Conservation (phyloP, 1,139 yeast genomes). For the Saccharomycopsis hybrid region DNA sequence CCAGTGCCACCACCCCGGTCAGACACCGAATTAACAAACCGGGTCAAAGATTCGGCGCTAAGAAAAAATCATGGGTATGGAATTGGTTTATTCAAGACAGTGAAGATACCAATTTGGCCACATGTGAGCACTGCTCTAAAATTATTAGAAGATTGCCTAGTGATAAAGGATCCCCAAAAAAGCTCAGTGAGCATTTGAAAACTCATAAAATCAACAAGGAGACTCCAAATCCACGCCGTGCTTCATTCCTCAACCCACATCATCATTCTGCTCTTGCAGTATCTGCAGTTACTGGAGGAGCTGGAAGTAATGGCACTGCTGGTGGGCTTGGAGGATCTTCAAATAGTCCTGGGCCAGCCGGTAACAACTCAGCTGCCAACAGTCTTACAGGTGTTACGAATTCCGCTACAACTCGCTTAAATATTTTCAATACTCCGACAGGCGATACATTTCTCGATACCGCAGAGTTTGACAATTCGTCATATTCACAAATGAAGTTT, state of each 20-base stretch:
- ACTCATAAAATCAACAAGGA: constrained; percentile 44
- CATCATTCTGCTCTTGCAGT: constrained; percentile 20
- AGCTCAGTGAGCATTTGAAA: constrained; percentile 48
- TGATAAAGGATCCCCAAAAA: constrained; percentile 57
- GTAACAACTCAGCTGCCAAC: background rate
- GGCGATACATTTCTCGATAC: constrained; percentile 27
- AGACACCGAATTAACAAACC: constrained; percentile 33
- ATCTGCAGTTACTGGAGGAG: background rate
- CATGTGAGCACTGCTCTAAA: constrained; percentile 49
- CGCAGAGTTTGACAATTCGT: constrained; percentile 37
- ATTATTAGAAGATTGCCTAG: constrained; percentile 41
- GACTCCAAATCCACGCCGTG: constrained; percentile 24
- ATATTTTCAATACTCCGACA: constrained; percentile 4
- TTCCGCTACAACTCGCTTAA: constrained; percentile 1
- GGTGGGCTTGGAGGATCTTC: background rate
- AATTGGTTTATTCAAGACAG: constrained; percentile 51
- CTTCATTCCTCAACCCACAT: too few relatives aligned
- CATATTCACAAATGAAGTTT: constrained; percentile 42
- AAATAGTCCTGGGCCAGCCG: background rate
- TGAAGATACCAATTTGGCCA: constrained; percentile 43
- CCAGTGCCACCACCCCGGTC: background rate
- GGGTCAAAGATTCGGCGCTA: constrained; percentile 51
- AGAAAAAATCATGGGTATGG: constrained; percentile 59
- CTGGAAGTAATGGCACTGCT: background rate
- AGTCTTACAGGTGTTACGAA: background rate